phyloP scores from a whole-genome alignment of 1,284 basidiomycete species.

The Irpex lacteus region DNA sequence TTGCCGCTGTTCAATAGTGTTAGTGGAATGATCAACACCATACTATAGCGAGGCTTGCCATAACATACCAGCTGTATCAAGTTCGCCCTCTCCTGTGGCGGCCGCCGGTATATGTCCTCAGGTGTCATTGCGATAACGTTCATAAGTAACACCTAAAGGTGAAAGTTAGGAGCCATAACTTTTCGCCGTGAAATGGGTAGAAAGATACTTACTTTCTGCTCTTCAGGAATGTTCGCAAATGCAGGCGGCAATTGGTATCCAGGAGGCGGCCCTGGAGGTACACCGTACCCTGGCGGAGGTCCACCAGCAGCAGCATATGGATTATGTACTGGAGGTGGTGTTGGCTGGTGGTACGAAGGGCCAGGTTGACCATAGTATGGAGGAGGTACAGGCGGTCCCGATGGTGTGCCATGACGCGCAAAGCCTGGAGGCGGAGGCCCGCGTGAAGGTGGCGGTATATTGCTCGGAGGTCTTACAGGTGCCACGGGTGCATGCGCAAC shows the following conservation, averaged over 20 bases:
- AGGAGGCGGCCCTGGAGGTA: constrained; percentile 12
- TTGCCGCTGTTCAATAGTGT: constrained; percentile 28
- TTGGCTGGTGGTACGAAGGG: constrained; percentile 12
- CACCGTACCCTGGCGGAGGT: constrained; percentile 11
- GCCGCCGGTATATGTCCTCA: constrained; percentile 62
- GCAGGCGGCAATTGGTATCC: constrained; percentile 39
- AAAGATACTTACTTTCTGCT: constrained; percentile 54
- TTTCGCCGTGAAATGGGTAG: too few species aligned
- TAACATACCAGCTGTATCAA: constrained; percentile 64
- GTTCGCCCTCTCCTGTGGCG: constrained; percentile 57
- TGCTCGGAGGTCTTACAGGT: constrained; percentile 13
- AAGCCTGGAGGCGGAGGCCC: constrained; percentile 13
- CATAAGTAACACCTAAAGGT: constrained; percentile 57
- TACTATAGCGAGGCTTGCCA: too few species aligned
- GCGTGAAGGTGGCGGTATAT: constrained; percentile 12
- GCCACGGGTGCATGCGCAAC: constrained; percentile 27
- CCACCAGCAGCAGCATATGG: background rate
- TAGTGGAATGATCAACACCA: background rate
- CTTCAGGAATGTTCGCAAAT: constrained; percentile 60
- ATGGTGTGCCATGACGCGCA: constrained; percentile 16
- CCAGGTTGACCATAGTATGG: constrained; percentile 5
- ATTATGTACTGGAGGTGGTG: constrained; percentile 1
- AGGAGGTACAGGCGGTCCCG: constrained; percentile 1
- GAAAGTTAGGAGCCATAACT: too few species aligned
- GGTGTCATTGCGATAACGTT: constrained; percentile 67